Conservation (phyloP, 2,329 filamentous ascomycete genomes). For the Dothiorella sarmentorum region DNA sequence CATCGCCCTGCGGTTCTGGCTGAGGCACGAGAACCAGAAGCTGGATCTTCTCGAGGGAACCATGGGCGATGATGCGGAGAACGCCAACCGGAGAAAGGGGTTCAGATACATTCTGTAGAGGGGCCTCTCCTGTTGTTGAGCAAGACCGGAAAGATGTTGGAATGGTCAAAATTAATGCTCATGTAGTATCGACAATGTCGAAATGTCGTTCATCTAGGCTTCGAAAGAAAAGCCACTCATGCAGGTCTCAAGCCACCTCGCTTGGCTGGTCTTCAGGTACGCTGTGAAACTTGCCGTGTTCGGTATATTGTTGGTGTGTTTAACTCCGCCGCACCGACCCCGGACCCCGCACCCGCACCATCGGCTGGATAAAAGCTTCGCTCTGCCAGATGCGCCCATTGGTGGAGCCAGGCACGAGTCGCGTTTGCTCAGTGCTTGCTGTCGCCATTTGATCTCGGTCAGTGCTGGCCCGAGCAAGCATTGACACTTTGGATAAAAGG, state of each 20-base stretch:
- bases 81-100: not conserved
- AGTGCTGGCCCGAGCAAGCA: not conserved
- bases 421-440: not conserved
- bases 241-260: no score
- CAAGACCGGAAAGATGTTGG: not conserved
- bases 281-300: no score
- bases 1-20: not conserved
- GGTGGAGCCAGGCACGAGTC: not conserved
- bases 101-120: not conserved
- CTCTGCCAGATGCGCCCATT: not conserved
- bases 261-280: no score
- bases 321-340: not conserved
- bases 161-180: not conserved
- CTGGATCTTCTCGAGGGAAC: conserved; percentile 2
- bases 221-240: no score
- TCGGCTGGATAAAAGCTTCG: not conserved
- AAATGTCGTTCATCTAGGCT: no score
- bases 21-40: conserved; percentile 8
- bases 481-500: no score
- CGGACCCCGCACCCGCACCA: conserved; percentile 4
- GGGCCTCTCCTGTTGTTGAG: not conserved
- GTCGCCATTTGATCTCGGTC: not conserved
- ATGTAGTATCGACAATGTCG: no score
- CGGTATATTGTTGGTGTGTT: no score
- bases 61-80: not conserved